A percentile compares a stretch with the other conserved stretches of the same genome.
These are phyloP conservation scores for Iberis pinnata DNA, from an alignment of 345 rosid species.

Conservation along the genomic window DNA sequence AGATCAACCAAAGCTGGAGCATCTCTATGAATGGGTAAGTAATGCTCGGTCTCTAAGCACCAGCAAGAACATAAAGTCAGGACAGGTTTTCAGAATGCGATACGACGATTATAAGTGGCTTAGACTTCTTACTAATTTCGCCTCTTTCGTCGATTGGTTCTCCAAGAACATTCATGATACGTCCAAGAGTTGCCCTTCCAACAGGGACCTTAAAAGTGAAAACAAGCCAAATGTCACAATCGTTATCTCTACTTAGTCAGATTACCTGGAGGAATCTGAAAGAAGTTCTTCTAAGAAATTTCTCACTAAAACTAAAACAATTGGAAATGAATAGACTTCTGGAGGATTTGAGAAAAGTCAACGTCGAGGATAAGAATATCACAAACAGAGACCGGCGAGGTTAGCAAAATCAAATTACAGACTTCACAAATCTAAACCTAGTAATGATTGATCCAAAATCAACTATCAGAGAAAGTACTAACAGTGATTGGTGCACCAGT, in stretches of 20 bases:
- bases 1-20: conserved; percentile 95
- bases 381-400: not conserved
- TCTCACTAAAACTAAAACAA: not conserved
- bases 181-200: conserved; percentile 94
- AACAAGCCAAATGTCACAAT: conserved; percentile 10
- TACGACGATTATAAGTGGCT: not conserved
- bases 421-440: conserved; percentile 21
- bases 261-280: too few relatives aligned
- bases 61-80: conserved; percentile 1
- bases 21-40: conserved; percentile 88
- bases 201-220: conserved; percentile 61
- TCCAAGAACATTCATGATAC: conserved; percentile 94
- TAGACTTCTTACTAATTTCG: conserved; percentile 56
- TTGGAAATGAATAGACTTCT: not conserved
- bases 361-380: not conserved
- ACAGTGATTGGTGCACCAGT: conserved; percentile 96
- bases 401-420: not conserved
- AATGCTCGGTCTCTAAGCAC: conserved; percentile 72
- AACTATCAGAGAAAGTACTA: conserved; percentile 2
- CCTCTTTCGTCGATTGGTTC: conserved; percentile 92
- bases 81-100: not conserved
- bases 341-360: not conserved
- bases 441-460: conserved; percentile 1
- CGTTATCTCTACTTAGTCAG: too few relatives aligned
- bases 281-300: too few relatives aligned